Base-by-base conservation (phyloP, 129 eudicot species). In the Flaveria ramosissima region DNA sequence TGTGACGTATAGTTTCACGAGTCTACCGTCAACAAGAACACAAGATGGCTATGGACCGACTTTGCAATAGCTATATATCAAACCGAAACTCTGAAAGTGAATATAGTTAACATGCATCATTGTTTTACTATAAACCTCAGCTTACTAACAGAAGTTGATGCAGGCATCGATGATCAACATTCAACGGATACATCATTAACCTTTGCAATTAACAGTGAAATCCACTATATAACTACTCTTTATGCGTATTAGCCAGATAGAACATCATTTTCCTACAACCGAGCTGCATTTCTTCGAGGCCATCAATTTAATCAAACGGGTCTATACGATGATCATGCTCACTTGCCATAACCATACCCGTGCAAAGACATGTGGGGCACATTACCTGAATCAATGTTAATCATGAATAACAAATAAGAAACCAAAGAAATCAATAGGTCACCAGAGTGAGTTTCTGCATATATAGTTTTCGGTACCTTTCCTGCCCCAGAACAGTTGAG, bases 351-450 rank as follows among this genome's bases (percentile, higher is more conserved):
- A 87, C 85, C 98, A 93, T 91, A 81, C 98, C 98, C 0, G 98
- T 93, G 90, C 98, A 93, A 67, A 93, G 90, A 81, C 98, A 93
- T 7, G 98, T 91, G 1, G 98, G 98, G 83, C 98, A 93, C 98
- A 93, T 93, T 45, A 93, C 98, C 98, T 92, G 62, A 73, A 67
- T 23, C 51, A 56, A 60, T 45, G 27, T 36, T 53, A 43, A 42
- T 36, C n/a, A 19, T 0, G 39, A 4, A 47, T 19, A 59, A 16
- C 41, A 73, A 73, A 74, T 56, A 23, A 43, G 23, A 62, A 39
- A 52, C 66, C 17, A 10, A 66, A 36, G 24, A 19, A 68, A 12
- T 4, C 45, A 77, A 47, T 2, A 68, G 16, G 72, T 17, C 72
- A 47, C 32, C 24, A 6, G 42, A 48, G 3, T 72, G 2, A 43